A percentile compares a stretch with the other conserved stretches of the same genome.
Conservation (phyloP, 257 asterid species). For the Salvia splendens region DNA sequence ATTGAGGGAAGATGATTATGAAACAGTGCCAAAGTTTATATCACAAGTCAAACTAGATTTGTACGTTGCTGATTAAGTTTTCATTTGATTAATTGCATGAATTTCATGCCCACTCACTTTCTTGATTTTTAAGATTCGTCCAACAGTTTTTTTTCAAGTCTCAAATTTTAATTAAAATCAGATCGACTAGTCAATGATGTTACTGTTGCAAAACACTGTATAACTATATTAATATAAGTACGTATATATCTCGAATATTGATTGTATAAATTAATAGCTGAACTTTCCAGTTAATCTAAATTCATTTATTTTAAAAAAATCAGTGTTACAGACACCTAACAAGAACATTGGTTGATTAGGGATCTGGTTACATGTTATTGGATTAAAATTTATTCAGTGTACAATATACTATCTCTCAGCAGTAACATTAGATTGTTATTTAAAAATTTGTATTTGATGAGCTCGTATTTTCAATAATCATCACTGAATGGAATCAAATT, state of each 20-base stretch:
- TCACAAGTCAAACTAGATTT: slow-evolving; percentile 46
- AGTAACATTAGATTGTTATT: no score
- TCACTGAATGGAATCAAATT: no score
- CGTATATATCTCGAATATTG: background rate
- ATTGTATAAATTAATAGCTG: background rate
- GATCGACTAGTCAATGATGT: background rate
- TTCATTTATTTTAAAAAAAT: background rate
- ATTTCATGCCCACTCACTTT: slow-evolving; percentile 31
- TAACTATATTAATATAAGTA: background rate
- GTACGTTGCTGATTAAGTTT: no score
- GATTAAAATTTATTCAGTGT: background rate
- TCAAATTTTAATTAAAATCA: background rate
- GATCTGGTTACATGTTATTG: no score
- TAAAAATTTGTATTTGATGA: no score
- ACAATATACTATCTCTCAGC: background rate
- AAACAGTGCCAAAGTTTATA: slow-evolving; percentile 30
- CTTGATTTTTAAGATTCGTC: slow-evolving; percentile 23
- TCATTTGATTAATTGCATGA: background rate
- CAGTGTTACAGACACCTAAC: background rate
- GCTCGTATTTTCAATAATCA: no score
- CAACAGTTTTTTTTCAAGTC: slow-evolving; percentile 21
- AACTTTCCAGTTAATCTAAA: slow-evolving; percentile 9
- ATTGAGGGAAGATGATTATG: slow-evolving; percentile 30
- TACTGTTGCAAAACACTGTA: background rate
- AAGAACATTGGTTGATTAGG: background rate